Percentiles rank a stretch among this genome's conserved stretches.
These are phyloP conservation scores for Oryza glaberrima DNA, from an alignment of 176 grass and related monocot species.

Conservation along the genomic window DNA sequence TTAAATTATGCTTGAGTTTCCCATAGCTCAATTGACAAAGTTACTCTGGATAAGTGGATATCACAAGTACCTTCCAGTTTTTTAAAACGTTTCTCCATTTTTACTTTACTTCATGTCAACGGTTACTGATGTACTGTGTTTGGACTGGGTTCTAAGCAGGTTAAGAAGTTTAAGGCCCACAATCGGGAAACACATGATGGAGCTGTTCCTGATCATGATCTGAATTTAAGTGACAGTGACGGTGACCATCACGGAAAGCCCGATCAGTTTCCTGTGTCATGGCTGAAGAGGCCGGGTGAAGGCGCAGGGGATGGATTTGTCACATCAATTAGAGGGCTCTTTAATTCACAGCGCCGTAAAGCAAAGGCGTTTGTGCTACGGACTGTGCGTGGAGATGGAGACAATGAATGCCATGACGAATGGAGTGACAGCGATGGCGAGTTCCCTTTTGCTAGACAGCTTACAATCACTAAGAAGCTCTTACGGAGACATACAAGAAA, in stretches of 20 bases:
- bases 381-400: constrained; percentile 75
- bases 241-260: constrained; percentile 63
- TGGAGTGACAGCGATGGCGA: constrained; percentile 96
- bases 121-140: not conserved
- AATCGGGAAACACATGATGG: constrained; percentile 74
- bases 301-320: constrained; percentile 95
- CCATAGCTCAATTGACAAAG: not conserved
- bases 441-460: constrained; percentile 81
- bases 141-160: constrained; percentile 44
- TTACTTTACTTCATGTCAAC: constrained; percentile 1
- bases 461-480: constrained; percentile 91
- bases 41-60: not conserved
- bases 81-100: not conserved
- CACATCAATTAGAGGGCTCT: constrained; percentile 93
- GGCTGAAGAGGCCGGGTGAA: constrained; percentile 88
- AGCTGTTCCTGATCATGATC: constrained; percentile 67
- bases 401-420: constrained; percentile 86
- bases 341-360: constrained; percentile 95
- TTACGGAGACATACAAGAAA: constrained; percentile 78
- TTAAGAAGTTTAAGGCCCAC: constrained; percentile 88
- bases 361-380: constrained; percentile 87
- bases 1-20: not conserved
- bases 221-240: constrained; percentile 94
- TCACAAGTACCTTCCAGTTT: not conserved
- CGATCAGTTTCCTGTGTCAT: constrained; percentile 92